These are phyloP conservation scores for Hydnum rufescens DNA, from an alignment of 768 basidiomycete species.

Conservation along the genomic window DNA sequence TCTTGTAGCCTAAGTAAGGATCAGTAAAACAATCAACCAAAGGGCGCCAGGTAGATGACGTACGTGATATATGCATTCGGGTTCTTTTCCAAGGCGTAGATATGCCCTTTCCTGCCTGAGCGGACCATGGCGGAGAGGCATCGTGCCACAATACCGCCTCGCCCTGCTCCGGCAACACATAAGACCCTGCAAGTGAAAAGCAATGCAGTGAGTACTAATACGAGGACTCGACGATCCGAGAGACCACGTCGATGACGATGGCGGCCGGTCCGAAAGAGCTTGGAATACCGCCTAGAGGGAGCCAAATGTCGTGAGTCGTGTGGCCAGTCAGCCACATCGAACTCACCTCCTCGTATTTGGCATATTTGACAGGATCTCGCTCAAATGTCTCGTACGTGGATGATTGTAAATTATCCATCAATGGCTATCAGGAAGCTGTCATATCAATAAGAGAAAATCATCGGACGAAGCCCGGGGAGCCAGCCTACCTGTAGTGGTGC, in stretches of 20 bases:
- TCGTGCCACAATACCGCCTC: conserved; percentile 80
- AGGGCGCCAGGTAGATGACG: conserved; percentile 18
- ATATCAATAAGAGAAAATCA: conserved; percentile 8
- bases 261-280: conserved; percentile 42
- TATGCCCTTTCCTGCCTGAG: conserved; percentile 34
- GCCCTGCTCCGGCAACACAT: conserved; percentile 85
- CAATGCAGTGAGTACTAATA: too few relatives aligned
- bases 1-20: conserved; percentile 51
- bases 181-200: conserved; percentile 50
- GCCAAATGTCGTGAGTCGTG: neutral
- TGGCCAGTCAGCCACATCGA: neutral
- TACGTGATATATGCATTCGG: conserved; percentile 90
- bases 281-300: conserved; percentile 10
- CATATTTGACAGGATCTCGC: conserved; percentile 91
- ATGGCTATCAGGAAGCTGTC: conserved; percentile 33
- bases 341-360: conserved; percentile 75
- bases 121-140: conserved; percentile 59
- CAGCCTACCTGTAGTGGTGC: conserved; percentile 66
- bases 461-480: conserved; percentile 1
- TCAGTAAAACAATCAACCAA: neutral
- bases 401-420: conserved; percentile 95
- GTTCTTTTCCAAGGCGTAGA: conserved; percentile 94
- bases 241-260: conserved; percentile 6
- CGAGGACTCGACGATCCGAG: neutral
- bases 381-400: conserved; percentile 96